These are phyloP conservation scores for Biscogniauxia marginata DNA, from an alignment of 2,329 filamentous ascomycete species.

Conservation along the genomic window DNA sequence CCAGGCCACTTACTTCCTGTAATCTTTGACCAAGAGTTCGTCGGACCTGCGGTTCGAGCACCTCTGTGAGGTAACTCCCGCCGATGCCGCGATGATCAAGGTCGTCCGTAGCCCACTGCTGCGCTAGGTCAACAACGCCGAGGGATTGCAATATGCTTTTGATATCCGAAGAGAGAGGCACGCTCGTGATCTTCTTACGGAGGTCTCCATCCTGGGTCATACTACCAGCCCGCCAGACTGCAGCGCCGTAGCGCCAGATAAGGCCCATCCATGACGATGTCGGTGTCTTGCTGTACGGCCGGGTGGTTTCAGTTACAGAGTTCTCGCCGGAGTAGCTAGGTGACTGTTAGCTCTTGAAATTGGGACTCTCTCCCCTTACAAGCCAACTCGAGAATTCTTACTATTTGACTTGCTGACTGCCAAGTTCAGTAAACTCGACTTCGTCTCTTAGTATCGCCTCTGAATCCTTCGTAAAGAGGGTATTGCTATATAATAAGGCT, in stretches of 20 bases:
- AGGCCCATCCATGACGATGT: conserved; percentile 15
- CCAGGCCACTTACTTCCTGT: conserved; percentile 14
- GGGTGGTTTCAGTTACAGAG: conserved; percentile 11
- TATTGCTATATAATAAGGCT: conserved; percentile 22
- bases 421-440: conserved; percentile 18
- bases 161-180: conserved; percentile 9
- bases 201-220: conserved; percentile 14
- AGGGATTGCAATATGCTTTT: conserved; percentile 15
- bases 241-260: conserved; percentile 20
- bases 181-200: conserved; percentile 8
- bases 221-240: conserved; percentile 17
- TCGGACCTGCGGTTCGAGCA: conserved; percentile 22
- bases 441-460: conserved; percentile 17
- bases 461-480: conserved; percentile 23
- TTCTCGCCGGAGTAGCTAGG: conserved; percentile 15
- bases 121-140: conserved; percentile 7
- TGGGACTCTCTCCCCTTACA: neutral
- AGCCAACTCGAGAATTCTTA: conserved; percentile 9
- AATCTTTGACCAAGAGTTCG: conserved; percentile 16
- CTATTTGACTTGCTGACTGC: conserved; percentile 22
- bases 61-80: conserved; percentile 17
- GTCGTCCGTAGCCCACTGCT: conserved; percentile 7
- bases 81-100: conserved; percentile 17
- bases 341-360: neutral
- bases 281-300: conserved; percentile 22